phyloP scores from a whole-genome alignment of 805 yeast genomes.

The Cyberlindnera samutprakarnensis region DNA sequence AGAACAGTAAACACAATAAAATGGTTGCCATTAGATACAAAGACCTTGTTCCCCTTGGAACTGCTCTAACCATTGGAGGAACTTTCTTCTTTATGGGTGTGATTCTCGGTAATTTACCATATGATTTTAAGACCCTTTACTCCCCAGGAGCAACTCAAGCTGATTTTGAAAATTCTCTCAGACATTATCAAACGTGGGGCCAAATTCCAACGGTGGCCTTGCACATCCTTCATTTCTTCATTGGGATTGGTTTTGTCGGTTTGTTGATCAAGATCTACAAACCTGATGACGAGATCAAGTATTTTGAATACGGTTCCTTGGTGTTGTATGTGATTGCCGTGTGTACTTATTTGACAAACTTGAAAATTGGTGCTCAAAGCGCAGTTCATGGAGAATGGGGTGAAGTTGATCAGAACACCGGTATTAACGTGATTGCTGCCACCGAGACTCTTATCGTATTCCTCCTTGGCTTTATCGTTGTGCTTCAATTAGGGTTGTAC shows the following conservation, averaged over 20 bases:
- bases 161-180: slow-evolving; percentile 54
- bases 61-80: slow-evolving; percentile 36
- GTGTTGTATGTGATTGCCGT: slow-evolving; percentile 64
- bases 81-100: slow-evolving; percentile 77
- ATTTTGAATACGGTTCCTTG: slow-evolving; percentile 85
- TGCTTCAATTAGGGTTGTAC: slow-evolving; percentile 83
- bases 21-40: slow-evolving; percentile 27
- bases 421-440: slow-evolving; percentile 88
- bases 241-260: slow-evolving; percentile 64
- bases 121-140: slow-evolving; percentile 75
- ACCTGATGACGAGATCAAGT: slow-evolving; percentile 78
- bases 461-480: slow-evolving; percentile 67
- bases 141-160: slow-evolving; percentile 37
- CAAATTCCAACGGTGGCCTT: slow-evolving; percentile 51
- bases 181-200: slow-evolving; percentile 74
- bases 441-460: slow-evolving; percentile 70
- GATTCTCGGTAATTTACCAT: slow-evolving; percentile 70
- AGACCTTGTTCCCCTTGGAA: slow-evolving; percentile 40
- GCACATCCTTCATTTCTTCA: slow-evolving; percentile 54
- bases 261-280: slow-evolving; percentile 71
- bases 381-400: slow-evolving; percentile 81
- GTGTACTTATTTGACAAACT: slow-evolving; percentile 79
- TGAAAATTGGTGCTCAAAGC: slow-evolving; percentile 71
- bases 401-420: slow-evolving; percentile 80
- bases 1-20: neutral